Conservation (phyloP, 2,329 filamentous ascomycete genomes). For the Microdochium bolleyi region DNA sequence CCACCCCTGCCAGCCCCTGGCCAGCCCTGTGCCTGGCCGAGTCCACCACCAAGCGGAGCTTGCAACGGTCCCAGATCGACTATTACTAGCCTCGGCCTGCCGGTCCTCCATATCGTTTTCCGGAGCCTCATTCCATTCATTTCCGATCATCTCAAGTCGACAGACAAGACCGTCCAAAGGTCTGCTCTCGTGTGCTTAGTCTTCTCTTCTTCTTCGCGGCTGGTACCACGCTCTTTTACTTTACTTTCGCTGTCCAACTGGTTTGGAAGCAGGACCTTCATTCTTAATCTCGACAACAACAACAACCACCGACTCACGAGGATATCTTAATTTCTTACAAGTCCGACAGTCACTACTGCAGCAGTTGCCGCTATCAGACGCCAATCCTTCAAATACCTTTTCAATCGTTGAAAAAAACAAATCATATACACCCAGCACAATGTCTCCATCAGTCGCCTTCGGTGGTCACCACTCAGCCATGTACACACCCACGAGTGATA, state of each 20-base stretch:
- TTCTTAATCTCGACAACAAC: neutral
- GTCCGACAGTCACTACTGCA: neutral
- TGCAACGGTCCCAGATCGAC: neutral
- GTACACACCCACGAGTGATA: conserved; percentile 45
- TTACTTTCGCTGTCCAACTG: neutral
- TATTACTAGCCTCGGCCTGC: neutral
- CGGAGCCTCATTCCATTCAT: neutral
- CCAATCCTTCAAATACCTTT: neutral
- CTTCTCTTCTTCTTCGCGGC: neutral
- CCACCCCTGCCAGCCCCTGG: neutral
- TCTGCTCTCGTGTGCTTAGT: neutral
- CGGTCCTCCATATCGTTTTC: neutral
- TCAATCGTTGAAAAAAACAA: too few species aligned
- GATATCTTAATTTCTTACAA: neutral
- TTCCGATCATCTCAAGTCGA: neutral
- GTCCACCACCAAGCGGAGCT: neutral
- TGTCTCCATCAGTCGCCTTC: conserved; percentile 44
- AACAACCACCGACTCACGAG: conserved; percentile 14
- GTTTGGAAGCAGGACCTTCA: neutral
- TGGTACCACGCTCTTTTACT: neutral
- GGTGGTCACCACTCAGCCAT: conserved; percentile 28
- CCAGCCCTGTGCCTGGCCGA: neutral
- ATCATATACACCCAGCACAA: conserved; percentile 19
- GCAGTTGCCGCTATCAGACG: neutral
- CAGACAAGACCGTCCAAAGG: neutral